Evolutionary conservation across 83 land plant species (phyloP), one percentile per base, ranked within the genome.

Genomic region (Isoetes engelmannii): DNA sequence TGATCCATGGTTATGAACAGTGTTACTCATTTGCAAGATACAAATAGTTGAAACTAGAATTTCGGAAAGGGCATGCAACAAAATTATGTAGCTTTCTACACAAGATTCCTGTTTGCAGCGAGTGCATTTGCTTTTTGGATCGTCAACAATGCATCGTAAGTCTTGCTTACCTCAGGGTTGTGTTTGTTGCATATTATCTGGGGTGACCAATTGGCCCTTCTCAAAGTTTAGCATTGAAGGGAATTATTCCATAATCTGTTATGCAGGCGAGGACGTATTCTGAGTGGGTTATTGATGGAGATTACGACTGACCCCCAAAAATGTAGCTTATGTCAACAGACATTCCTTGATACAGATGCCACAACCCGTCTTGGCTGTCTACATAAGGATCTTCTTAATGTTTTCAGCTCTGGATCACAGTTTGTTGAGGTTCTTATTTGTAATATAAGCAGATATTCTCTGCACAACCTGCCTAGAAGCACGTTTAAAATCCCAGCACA

Each of bases 281-380:
- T 17, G 99, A 95, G 48, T 95, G 99, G 99, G 99, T 95, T 37
- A 84, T 95, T 45, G 89, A 95, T 86, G 99, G 97, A 57, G 97
- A 91, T 64, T 95, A 88, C 82, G 99, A 91, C 72, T 95, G 99
- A 97, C 99, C 99, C 49, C 80, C 90, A 28, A 17, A 80, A 67
- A 7, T 95, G 99, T 65, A 79, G 79, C 47, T 17, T 63, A 12
- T 95, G 99, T 67, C 76, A 86, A 65, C 71, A 68, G 50, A 74
- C 66, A 4, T 77, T 95, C 19, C 85, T 84, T 55, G 87, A 75
- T 58, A 87, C 76, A 67, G 68, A 59, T 5, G 70, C 75, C 63
- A 85, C 85, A 4, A 85, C 87, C 55, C 84, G 99, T 48, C 82
- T 95, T 72, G 99, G 99, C 9, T 95, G 99, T 81, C 81, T 95